Percentiles rank a stretch among this genome's conserved stretches.
Conservation (phyloP, 805 yeast species). For the Suhomyces sp. region DNA sequence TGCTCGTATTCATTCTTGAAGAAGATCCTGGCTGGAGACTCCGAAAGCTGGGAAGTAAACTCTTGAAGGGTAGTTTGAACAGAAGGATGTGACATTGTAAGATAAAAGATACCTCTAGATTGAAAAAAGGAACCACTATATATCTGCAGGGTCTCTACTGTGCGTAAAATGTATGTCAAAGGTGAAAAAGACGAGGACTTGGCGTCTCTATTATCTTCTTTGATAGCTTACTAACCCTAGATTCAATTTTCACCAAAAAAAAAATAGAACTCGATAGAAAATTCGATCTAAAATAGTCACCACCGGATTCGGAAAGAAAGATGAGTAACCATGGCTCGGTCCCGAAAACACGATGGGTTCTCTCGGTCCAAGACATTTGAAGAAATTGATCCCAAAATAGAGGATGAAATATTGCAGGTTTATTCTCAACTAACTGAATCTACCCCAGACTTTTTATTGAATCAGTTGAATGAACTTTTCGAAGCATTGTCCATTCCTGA, state of each 20-base stretch:
- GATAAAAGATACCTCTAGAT: too few species aligned
- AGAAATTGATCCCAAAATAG: slow-evolving; percentile 20
- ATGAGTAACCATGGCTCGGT: slow-evolving; percentile 1
- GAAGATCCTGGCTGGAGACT: slow-evolving; percentile 4
- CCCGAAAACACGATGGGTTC: not conserved
- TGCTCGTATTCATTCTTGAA: slow-evolving; percentile 14
- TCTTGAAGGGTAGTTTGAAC: slow-evolving; percentile 7
- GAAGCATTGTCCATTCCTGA: slow-evolving; percentile 25
- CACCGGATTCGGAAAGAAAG: too few species aligned
- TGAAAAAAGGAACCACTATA: too few species aligned
- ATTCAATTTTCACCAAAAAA: too few species aligned
- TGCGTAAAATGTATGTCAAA: too few species aligned
- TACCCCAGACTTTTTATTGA: slow-evolving; percentile 28
- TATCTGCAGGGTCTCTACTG: too few species aligned
- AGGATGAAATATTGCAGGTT: slow-evolving; percentile 36
- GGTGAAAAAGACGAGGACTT: too few species aligned
- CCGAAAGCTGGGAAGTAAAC: not conserved
- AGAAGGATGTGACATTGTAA: not conserved
- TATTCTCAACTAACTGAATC: slow-evolving; percentile 25
- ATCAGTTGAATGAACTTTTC: slow-evolving; percentile 26
- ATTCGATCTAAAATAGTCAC: too few species aligned
- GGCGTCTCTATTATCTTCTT: too few species aligned
- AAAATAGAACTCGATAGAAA: too few species aligned
- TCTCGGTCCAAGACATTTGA: slow-evolving; percentile 13
- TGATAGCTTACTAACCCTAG: too few species aligned